A percentile compares a stretch with the other conserved stretches of the same genome.
phyloP scores from a whole-genome alignment of 2,329 filamentous ascomycete genomes.

The Sporothrix phasma region DNA sequence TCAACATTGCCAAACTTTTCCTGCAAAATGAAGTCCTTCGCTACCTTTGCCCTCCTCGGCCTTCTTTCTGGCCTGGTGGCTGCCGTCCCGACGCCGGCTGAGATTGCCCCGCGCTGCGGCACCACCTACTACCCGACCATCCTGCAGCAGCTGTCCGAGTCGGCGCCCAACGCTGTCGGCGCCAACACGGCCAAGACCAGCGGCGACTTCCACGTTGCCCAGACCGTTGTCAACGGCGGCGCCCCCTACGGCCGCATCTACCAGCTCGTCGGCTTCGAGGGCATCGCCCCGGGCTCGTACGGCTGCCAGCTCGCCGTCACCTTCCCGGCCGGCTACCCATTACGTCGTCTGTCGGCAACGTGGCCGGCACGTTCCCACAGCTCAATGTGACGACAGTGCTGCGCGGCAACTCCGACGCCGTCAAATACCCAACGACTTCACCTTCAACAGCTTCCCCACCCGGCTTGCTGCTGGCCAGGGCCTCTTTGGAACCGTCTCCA shows the following conservation, averaged over 20 bases:
- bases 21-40: constrained; percentile 9
- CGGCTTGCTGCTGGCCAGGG: constrained; percentile 7
- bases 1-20: neutral
- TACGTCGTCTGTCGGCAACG: neutral
- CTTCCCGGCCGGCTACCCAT: constrained; percentile 8
- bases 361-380: neutral
- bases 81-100: constrained; percentile 11
- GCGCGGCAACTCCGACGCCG: constrained; percentile 2
- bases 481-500: constrained; percentile 10
- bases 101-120: constrained; percentile 11
- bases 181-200: constrained; percentile 8
- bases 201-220: constrained; percentile 12
- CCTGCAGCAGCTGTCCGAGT: constrained; percentile 14
- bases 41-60: neutral
- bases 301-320: constrained; percentile 12
- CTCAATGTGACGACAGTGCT: constrained; percentile 14
- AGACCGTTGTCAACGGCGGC: constrained; percentile 1
- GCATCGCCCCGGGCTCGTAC: constrained; percentile 9
- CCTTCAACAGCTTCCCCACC: neutral
- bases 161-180: constrained; percentile 4
- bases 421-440: constrained; percentile 10
- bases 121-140: constrained; percentile 16
- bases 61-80: constrained; percentile 2
- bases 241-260: constrained; percentile 9
- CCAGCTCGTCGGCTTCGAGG: constrained; percentile 16